Evolutionary conservation across 441 rosid genomes (phyloP), one percentile per base, ranked within the genome.

Genomic region (Isatis lusitanica): DNA sequence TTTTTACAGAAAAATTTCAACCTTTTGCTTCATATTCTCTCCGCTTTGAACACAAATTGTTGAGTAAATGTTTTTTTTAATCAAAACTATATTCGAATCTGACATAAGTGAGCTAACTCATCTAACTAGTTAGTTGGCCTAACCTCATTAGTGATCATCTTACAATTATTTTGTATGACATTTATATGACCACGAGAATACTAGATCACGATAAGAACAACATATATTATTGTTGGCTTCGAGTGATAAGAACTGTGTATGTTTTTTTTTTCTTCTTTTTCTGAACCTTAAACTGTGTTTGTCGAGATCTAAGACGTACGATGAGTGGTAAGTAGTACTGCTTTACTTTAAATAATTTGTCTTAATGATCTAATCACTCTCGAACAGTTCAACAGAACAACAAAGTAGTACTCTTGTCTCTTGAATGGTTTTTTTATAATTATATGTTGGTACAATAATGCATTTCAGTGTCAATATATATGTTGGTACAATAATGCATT

Each of bases 281-380:
- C 28, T 26, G 28, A 26, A 26, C 28, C 28, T 36, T 3, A 5
- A 3, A 39, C 46, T 12, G 6, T 42, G 46, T 42, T 69, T 58
- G 48, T 70, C 58, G 11, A 56, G 10, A 44, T 31, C n/a, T 58
- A 46, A 28, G 31, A 31, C 6, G 44, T 0, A 59, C 3, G 58
- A 58, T 58, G 74, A 59, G 24, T 24, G 58, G 66, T 35, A 60
- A 58, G 66, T n/a, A 24, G n/a, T n/a, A n/a, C 12, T 59, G 35
- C 48, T 70, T 70, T 70, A 26, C 38, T n/a, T 10, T 59, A 35
- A 24, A 31, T 58, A 38, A 70, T 9, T 33, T 6, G 6, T 26
- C 28, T 24, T 9, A 21, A 21, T 21, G 1, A 36, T 70, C 59
- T 47, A 48, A 60, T 70, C 74, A 58, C 66, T 48, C 35, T 48